These are phyloP conservation scores for Euphorbia schlechtendalii DNA, from an alignment of 441 rosid species.

Conservation along the genomic window DNA sequence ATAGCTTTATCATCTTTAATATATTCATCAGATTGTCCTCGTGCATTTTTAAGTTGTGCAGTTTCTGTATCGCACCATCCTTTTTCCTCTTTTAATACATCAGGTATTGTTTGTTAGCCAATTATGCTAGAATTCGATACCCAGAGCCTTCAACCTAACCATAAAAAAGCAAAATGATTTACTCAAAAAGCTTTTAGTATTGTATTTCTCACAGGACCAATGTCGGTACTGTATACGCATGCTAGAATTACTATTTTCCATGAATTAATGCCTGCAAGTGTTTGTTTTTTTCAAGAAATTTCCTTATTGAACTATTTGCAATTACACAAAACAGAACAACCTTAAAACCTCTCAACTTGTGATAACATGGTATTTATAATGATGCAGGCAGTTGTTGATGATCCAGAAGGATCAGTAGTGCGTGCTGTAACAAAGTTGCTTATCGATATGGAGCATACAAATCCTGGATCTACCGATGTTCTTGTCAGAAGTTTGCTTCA, in stretches of 20 bases:
- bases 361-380: slow-evolving; percentile 15
- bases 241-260: not conserved
- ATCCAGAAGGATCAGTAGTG: slow-evolving; percentile 50
- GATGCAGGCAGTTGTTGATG: slow-evolving; percentile 54
- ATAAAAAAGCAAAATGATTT: not conserved
- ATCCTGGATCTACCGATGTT: slow-evolving; percentile 80
- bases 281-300: not conserved
- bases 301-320: not conserved
- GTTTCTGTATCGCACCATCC: not conserved
- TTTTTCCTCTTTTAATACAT: not conserved
- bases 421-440: slow-evolving; percentile 54
- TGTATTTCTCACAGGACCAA: not conserved
- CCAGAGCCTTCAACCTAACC: not conserved
- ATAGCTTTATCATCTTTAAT: not conserved
- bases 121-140: not conserved
- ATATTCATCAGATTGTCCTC: not conserved
- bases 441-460: slow-evolving; percentile 56
- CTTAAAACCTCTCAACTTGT: not conserved
- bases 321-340: not conserved
- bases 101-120: too few relatives aligned
- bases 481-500: slow-evolving; percentile 63
- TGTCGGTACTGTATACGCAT: not conserved
- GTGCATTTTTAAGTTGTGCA: slow-evolving; percentile 2
- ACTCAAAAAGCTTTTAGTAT: not conserved
- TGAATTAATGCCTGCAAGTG: not conserved